A percentile compares a stretch with the other conserved stretches of the same genome.
phyloP scores from a whole-genome alignment of 108 stramenopile genomes.

The Parietichytrium sp. region DNA sequence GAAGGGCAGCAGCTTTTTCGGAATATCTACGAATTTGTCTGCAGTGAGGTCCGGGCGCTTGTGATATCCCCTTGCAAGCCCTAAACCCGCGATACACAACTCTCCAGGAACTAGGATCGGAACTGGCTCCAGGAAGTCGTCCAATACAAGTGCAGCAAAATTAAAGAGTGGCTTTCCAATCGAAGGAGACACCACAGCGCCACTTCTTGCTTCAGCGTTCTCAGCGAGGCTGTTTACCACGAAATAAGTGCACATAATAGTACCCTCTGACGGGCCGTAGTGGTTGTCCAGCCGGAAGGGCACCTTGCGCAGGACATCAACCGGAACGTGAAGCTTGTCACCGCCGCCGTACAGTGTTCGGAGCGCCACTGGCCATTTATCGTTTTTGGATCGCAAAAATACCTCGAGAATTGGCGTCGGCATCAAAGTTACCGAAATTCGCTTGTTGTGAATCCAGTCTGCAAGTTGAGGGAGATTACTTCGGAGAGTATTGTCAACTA shows the following conservation, averaged over 20 bases:
- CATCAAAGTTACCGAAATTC: constrained; percentile 4
- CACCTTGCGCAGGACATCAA: not conserved
- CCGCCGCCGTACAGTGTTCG: constrained; percentile 16
- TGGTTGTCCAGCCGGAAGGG: constrained; percentile 23
- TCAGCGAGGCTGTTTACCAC: not conserved
- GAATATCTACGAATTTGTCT: constrained; percentile 14
- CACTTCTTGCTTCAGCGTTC: not conserved
- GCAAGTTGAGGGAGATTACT: not conserved
- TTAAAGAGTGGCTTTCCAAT: constrained; percentile 21
- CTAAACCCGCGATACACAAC: constrained; percentile 15
- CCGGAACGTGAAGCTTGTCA: constrained; percentile 27
- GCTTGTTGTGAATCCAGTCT: not conserved
- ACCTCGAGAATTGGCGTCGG: constrained; percentile 31
- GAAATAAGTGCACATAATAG: constrained; percentile 22
- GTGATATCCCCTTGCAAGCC: not conserved
- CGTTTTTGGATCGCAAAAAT: not conserved
- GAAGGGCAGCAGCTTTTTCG: not conserved
- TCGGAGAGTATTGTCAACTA: not conserved
- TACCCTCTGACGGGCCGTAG: constrained; percentile 18
- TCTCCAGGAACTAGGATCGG: not conserved
- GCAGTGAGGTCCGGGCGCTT: not conserved
- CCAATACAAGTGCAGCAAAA: constrained; percentile 1
- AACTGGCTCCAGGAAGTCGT: constrained; percentile 27
- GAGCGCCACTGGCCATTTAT: not conserved
- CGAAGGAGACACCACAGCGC: not conserved